A percentile compares a stretch with the other conserved stretches of the same genome.
Evolutionary conservation across 1,284 basidiomycete species (phyloP).

Genomic region (Tilletiopsis washingtonensis): DNA sequence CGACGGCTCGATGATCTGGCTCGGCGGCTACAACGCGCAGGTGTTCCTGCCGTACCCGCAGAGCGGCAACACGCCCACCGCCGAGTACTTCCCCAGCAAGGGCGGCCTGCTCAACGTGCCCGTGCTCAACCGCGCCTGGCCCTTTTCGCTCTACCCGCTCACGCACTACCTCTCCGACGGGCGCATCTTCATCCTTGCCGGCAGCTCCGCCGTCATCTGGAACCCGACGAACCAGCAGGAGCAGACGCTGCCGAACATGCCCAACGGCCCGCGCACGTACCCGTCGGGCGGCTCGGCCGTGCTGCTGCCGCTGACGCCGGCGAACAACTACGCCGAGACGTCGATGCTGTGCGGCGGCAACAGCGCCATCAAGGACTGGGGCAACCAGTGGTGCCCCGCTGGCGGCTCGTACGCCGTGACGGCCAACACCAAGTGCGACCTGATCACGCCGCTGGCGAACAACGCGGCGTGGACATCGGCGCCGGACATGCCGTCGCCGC

Average conservation of each 20-base stretch:
- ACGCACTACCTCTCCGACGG: not conserved
- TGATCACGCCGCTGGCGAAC: not conserved
- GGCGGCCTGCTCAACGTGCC: not conserved
- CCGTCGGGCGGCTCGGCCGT: not conserved
- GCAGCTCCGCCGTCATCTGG: not conserved
- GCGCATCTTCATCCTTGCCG: not conserved
- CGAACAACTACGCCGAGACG: not conserved
- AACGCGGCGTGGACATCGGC: not conserved
- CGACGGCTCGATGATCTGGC: not conserved
- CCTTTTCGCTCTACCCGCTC: not conserved
- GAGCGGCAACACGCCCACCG: not conserved
- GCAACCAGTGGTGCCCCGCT: not conserved
- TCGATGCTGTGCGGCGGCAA: not conserved
- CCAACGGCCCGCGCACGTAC: not conserved
- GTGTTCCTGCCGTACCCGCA: not conserved
- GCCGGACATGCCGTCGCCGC: not conserved
- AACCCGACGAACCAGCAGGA: not conserved
- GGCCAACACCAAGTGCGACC: not conserved
- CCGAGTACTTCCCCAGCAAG: not conserved
- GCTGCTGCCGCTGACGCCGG: not conserved
- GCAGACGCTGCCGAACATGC: not conserved
- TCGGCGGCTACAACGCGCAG: conserved; percentile 1
- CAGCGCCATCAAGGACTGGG: not conserved
- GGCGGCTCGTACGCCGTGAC: not conserved
- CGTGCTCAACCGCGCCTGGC: not conserved